Evolutionary conservation across 352 stramenopile genomes (phyloP), one percentile per base, ranked within the genome.

Genomic region (Phytophthora sansomeana): DNA sequence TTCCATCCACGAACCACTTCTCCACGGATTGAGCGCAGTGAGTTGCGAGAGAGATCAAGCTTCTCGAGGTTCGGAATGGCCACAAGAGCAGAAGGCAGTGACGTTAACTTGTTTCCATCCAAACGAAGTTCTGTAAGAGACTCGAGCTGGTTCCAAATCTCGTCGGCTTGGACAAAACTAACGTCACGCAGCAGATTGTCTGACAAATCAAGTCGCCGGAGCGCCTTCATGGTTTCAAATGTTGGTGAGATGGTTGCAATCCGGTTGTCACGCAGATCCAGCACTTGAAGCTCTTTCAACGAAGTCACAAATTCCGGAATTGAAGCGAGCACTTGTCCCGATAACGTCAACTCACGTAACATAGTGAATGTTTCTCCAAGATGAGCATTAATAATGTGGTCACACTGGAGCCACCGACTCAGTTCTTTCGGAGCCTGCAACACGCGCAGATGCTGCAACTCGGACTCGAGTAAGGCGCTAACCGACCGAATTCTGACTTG

Each of bases 101-200:
- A 55, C 0, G 69, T 76, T 9, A 78, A 24, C 30, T 58, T 55
- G 39, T 75, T 76, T 3, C 59, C 57, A 17, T 28, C 21, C 6
- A 78, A 58, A 11, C 55, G 19, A 24, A 75, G 57, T 32, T 76
- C 61, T 5, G 19, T 47, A 1, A 72, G 50, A 3, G 35, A 19
- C 29, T 41, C 62, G 29, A 78, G 32, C 32, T 51, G 26, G n/a
- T 30, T 32, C 71, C 71, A 78, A 33, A 59, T 6, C 5, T 57
- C 44, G 10, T 69, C 56, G 17, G 58, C 36, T 30, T 69, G 32
- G 5, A 41, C 24, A 32, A 78, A 78, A 67, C 67, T 75, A 11
- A 53, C 36, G 48, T 78, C 71, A 10, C 69, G 56, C 19, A 87
- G 52, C 19, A 63, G 47, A 58, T 89, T 89, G 13, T 72, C 55